phyloP scores from a whole-genome alignment of 1,139 yeast species.

The Meyerozyma guilliermondii region DNA sequence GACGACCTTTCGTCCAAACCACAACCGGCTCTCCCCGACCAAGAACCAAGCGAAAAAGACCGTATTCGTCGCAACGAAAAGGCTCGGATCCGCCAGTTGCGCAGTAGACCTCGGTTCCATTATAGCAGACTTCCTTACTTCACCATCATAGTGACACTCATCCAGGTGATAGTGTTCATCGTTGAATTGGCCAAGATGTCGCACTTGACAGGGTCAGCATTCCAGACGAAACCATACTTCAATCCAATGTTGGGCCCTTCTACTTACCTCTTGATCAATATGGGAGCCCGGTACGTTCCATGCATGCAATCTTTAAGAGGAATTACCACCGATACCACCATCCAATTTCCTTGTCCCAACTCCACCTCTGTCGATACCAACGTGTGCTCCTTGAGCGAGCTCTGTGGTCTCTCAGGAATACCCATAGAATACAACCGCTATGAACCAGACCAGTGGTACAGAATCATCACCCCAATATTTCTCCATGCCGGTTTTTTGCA shows the following conservation, averaged over 20 bases:
- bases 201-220: slow-evolving; percentile 57
- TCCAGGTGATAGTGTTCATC: slow-evolving; percentile 59
- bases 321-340: slow-evolving; percentile 44
- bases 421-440: slow-evolving; percentile 22
- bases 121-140: slow-evolving; percentile 44
- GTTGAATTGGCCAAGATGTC: slow-evolving; percentile 64
- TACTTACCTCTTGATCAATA: slow-evolving; percentile 55
- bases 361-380: slow-evolving; percentile 53
- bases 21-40: slow-evolving; percentile 13
- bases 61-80: slow-evolving; percentile 17
- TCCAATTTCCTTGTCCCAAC: slow-evolving; percentile 65
- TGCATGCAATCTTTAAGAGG: slow-evolving; percentile 58
- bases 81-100: slow-evolving; percentile 21
- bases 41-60: slow-evolving; percentile 2
- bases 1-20: slow-evolving; percentile 8
- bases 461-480: slow-evolving; percentile 67
- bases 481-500: slow-evolving; percentile 74
- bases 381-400: slow-evolving; percentile 51
- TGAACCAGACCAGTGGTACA: slow-evolving; percentile 64
- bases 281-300: slow-evolving; percentile 71
- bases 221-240: slow-evolving; percentile 67
- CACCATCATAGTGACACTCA: slow-evolving; percentile 40
- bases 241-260: slow-evolving; percentile 86
- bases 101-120: slow-evolving; percentile 36
- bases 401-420: slow-evolving; percentile 60